A percentile compares a stretch with the other conserved stretches of the same genome.
Evolutionary conservation across 2,329 filamentous ascomycete species (phyloP).

Genomic region (Zymoseptoria ardabiliae): DNA sequence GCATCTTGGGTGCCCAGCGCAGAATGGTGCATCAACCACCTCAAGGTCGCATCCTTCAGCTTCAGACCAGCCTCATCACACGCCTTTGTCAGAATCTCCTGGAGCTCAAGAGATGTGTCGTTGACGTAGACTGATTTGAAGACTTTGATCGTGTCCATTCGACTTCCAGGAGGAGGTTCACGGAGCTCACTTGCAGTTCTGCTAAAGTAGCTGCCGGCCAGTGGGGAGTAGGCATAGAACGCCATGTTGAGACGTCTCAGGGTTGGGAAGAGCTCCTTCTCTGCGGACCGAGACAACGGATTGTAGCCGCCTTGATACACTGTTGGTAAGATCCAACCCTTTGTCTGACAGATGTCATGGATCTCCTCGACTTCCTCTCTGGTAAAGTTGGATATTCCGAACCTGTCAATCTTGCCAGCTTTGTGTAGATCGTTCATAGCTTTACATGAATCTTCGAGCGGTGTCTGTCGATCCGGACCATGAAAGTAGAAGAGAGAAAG

Average conservation of each 20-base stretch:
- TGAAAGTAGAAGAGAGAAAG: slow-evolving; percentile 40
- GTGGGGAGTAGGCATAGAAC: slow-evolving; percentile 37
- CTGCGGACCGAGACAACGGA: not conserved
- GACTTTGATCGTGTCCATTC: slow-evolving; percentile 26
- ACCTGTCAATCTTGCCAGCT: slow-evolving; percentile 39
- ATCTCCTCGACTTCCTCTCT: slow-evolving; percentile 32
- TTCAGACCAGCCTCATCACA: slow-evolving; percentile 34
- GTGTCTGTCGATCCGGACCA: slow-evolving; percentile 39
- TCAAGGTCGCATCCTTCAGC: slow-evolving; percentile 37
- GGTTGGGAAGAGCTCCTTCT: slow-evolving; percentile 34
- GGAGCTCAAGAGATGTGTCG: slow-evolving; percentile 36
- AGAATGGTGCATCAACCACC: slow-evolving; percentile 43
- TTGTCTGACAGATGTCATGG: slow-evolving; percentile 1
- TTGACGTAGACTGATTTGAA: slow-evolving; percentile 37
- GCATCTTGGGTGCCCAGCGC: slow-evolving; percentile 30
- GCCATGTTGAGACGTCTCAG: slow-evolving; percentile 37
- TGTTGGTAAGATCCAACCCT: slow-evolving; percentile 6
- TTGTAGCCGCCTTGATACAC: slow-evolving; percentile 10
- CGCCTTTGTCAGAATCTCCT: slow-evolving; percentile 33
- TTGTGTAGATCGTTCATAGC: slow-evolving; percentile 41
- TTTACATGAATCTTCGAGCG: slow-evolving; percentile 41
- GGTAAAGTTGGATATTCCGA: slow-evolving; percentile 42
- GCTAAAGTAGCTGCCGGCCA: slow-evolving; percentile 34
- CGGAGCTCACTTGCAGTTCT: slow-evolving; percentile 32
- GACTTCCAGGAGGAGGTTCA: slow-evolving; percentile 14